Base-by-base conservation (phyloP, 306 rosid genomes). In the Malus asiatica region DNA sequence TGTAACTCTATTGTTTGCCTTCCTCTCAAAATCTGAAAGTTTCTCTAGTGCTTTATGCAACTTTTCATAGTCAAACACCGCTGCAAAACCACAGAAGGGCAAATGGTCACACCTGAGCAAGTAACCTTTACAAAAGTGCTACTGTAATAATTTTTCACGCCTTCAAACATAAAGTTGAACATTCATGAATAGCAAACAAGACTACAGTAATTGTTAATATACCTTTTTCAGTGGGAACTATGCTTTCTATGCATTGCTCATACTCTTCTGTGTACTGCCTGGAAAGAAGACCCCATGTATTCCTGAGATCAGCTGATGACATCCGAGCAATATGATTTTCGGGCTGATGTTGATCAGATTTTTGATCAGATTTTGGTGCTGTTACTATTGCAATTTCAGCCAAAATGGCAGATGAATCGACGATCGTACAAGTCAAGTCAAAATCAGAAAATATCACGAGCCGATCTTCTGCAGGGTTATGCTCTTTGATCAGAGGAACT, bases 361-460 rank as follows among this genome's bases (percentile, higher is more conserved):
- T 92, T 65, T 91, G 89, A 73, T 96, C 97, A 70, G 89, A 86
- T 83, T 89, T 93, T 66, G 91, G 91, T 66, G 99, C 98, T 25
- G 87, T 93, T 68, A 90, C 79, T 86, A 96, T 90, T 55, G 97
- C 99, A 78, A 96, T 88, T 87, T 96, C 98, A 18, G 98, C 99
- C 83, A 96, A 90, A 79, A 96, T 89, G 79, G 97, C 98, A 61
- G 99, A 96, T 51, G 99, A 96, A 80, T 96, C 99, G 76, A 96
- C 91, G 65, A 86, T 88, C 0, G 98, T 88, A 88, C 99, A 93
- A 46, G 99, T 96, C 88, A 96, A 88, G 89, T 96, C 99, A 78
- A 88, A 96, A 91, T 96, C 99, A 63, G 98, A 88, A 82, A 96
- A 96, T 69, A 96, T 79, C 55, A 90, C 29, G 64, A 96, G 84